These are phyloP conservation scores for Huntiella omanensis DNA, from an alignment of 2,329 filamentous ascomycete genomes.

Conservation along the genomic window DNA sequence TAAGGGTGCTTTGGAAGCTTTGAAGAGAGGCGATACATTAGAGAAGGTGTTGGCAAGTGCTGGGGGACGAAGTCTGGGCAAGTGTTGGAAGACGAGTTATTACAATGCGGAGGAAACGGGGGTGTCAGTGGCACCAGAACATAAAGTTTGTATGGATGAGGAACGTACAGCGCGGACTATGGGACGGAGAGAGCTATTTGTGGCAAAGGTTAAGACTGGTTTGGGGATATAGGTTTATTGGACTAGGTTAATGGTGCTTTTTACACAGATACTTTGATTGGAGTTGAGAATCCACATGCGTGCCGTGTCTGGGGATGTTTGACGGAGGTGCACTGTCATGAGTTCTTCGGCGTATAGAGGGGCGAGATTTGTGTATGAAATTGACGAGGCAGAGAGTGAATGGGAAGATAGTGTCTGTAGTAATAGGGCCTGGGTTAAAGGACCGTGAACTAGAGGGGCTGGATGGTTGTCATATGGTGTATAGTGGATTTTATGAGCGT, in stretches of 20 bases:
- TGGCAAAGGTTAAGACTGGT: background rate
- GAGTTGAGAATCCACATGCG: no score
- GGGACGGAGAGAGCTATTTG: background rate
- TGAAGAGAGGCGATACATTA: constrained; percentile 24
- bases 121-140: constrained; percentile 18
- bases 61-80: background rate
- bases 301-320: no score
- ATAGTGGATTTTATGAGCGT: constrained; percentile 84
- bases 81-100: constrained; percentile 10
- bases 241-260: background rate
- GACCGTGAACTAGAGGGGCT: constrained; percentile 69
- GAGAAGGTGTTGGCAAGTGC: constrained; percentile 13
- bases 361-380: no score
- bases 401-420: constrained; percentile 24
- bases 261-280: background rate
- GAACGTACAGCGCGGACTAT: constrained; percentile 15
- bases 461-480: constrained; percentile 56
- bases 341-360: no score
- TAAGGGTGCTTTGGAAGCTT: constrained; percentile 25
- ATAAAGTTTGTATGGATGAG: constrained; percentile 26
- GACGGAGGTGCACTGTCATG: no score
- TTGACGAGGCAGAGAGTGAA: background rate
- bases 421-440: constrained; percentile 61
- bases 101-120: constrained; percentile 1
- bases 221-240: background rate